Conservation (phyloP, 1,284 basidiomycete genomes). For the Cryptococcus wingfieldii region DNA sequence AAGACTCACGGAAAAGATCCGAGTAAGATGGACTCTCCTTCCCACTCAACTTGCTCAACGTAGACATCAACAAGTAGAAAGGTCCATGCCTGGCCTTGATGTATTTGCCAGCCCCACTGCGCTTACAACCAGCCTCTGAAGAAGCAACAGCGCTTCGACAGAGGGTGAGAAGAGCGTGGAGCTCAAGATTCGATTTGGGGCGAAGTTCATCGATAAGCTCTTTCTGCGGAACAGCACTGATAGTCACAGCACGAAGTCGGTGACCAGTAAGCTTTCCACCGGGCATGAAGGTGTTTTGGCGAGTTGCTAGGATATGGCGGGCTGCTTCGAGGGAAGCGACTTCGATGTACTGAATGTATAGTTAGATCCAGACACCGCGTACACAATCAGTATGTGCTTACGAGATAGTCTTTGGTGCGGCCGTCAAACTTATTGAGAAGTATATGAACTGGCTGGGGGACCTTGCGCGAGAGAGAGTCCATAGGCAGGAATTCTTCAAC, state of each 20-base stretch:
- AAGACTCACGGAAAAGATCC: slow-evolving; percentile 40
- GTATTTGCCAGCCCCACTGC: slow-evolving; percentile 29
- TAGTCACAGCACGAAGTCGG: slow-evolving; percentile 43
- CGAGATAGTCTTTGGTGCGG: slow-evolving; percentile 47
- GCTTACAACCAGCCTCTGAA: slow-evolving; percentile 17
- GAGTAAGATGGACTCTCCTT: slow-evolving; percentile 38
- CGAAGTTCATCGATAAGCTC: slow-evolving; percentile 44
- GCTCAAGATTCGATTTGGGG: slow-evolving; percentile 32
- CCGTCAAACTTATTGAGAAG: slow-evolving; percentile 44
- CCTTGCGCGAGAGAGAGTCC: slow-evolving; percentile 24
- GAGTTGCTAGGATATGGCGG: slow-evolving; percentile 33
- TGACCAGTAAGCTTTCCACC: slow-evolving; percentile 30
- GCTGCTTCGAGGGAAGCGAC: slow-evolving; percentile 36
- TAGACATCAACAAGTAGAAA: slow-evolving; percentile 40
- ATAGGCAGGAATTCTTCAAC: slow-evolving; percentile 41
- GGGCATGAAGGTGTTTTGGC: slow-evolving; percentile 44
- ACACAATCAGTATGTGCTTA: slow-evolving; percentile 13
- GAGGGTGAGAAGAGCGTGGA: slow-evolving; percentile 37
- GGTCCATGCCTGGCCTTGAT: slow-evolving; percentile 46
- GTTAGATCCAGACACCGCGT: too few relatives aligned
- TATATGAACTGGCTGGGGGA: slow-evolving; percentile 45
- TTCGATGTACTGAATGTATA: slow-evolving; percentile 41
- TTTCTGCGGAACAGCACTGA: slow-evolving; percentile 35
- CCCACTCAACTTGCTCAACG: slow-evolving; percentile 36
- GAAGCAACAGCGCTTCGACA: slow-evolving; percentile 39